Evolutionary conservation across 768 basidiomycete genomes (phyloP), one percentile per base, ranked within the genome.

Genomic region (Sutorius australiensis): DNA sequence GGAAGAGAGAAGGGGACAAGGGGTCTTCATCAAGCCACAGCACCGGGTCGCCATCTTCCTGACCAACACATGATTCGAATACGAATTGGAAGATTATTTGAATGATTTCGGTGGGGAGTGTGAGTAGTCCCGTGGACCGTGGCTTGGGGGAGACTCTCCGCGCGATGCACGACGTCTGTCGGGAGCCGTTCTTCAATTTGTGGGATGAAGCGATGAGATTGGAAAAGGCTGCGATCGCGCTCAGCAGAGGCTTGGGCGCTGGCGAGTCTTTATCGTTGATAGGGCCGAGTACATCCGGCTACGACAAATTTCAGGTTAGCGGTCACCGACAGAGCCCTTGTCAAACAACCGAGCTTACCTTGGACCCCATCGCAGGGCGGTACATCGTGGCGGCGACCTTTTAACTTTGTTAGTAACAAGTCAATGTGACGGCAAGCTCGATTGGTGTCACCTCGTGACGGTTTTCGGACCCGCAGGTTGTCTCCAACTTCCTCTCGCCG

Each of bases 51-150:
- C 39, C 21, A 12, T 13, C 24, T 13, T 24, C 42, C 3, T 11
- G 16, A 31, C n/a, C 14, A 21, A 48, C 6, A 8, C 45, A 57
- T 0, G 49, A 51, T n/a, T 52, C 55, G 3, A 58, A 58, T 12
- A 57, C 11, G 42, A 39, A 34, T 11, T 28, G 49, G 17, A 58
- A 58, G 37, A 58, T 58, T 28, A 58, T 44, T 33, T 19, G 32
- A 17, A 58, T 0, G 10, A 52, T 48, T 45, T 58, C 57, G 19
- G 57, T 48, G 3, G 57, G 57, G 13, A 58, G 57, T 14, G 45
- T 31, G 14, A 41, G 54, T 3, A 41, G 55, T 6, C 55, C 46
- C 12, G 46, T 42, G n/a, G 33, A 12, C 36, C 19, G 8, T 6
- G 39, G 19, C 21, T 49, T 10, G 5, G 11, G 28, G 16, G 5